Evolutionary conservation across 2,329 filamentous ascomycete genomes (phyloP).

Genomic region (Phyllosticta citriasiana): DNA sequence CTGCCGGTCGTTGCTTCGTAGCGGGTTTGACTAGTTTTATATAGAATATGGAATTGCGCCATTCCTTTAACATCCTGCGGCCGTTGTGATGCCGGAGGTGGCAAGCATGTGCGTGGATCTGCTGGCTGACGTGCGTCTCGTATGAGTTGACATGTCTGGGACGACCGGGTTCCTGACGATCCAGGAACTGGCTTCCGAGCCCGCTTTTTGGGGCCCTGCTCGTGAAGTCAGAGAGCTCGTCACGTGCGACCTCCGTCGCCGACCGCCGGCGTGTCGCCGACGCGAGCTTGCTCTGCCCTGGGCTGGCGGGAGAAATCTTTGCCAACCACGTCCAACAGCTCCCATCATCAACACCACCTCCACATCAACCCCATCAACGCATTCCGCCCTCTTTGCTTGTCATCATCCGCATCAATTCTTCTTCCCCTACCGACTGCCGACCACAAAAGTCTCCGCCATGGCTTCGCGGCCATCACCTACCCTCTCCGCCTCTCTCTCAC

Average conservation of each 20-base stretch:
- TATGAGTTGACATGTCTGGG: not conserved
- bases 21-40: not conserved
- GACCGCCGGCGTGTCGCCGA: not conserved
- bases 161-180: not conserved
- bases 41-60: not conserved
- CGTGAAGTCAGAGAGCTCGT: not conserved
- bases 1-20: not conserved
- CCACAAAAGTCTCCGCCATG: slow-evolving; percentile 16
- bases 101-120: not conserved
- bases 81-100: not conserved
- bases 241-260: not conserved
- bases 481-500: slow-evolving; percentile 17
- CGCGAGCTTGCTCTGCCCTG: not conserved
- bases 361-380: not conserved
- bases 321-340: not conserved
- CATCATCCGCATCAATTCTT: not conserved
- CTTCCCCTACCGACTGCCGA: not conserved
- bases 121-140: not conserved
- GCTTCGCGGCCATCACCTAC: slow-evolving; percentile 18
- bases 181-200: not conserved
- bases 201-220: not conserved
- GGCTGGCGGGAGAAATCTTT: not conserved
- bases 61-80: not conserved
- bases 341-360: not conserved
- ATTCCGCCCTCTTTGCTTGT: not conserved